Evolutionary conservation across 257 asterid genomes (phyloP).

Genomic region (Salvia hispanica): DNA sequence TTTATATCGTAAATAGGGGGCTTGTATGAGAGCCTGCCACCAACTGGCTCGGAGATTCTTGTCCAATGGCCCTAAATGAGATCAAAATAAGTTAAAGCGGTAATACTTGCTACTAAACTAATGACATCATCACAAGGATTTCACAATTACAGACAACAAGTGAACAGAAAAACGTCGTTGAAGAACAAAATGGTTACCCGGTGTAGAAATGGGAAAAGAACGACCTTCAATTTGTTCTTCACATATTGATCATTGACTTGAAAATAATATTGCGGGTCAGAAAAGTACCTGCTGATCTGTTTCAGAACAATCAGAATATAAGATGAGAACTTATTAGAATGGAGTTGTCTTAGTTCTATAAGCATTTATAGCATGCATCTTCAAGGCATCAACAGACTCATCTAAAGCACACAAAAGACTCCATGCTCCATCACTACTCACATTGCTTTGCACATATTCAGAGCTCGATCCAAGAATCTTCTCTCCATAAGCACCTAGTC

Average conservation of each 20-base stretch:
- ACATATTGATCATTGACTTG: slow-evolving; percentile 66
- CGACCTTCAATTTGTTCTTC: slow-evolving; percentile 58
- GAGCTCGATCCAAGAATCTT: slow-evolving; percentile 61
- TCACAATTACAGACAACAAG: neutral
- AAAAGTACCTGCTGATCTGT: slow-evolving; percentile 64
- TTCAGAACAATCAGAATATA: slow-evolving; percentile 20
- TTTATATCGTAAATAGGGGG: slow-evolving; percentile 66
- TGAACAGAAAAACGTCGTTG: slow-evolving; percentile 10
- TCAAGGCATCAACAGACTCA: neutral
- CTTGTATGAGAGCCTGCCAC: slow-evolving; percentile 64
- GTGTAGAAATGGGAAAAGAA: slow-evolving; percentile 61
- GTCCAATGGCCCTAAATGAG: slow-evolving; percentile 61
- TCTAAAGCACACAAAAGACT: slow-evolving; percentile 6
- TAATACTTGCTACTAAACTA: neutral
- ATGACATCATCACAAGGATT: neutral
- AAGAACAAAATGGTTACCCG: slow-evolving; percentile 42
- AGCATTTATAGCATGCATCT: neutral
- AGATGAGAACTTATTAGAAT: neutral
- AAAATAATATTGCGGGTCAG: slow-evolving; percentile 65
- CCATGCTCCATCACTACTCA: slow-evolving; percentile 30
- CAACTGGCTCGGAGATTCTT: slow-evolving; percentile 63
- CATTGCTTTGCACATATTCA: slow-evolving; percentile 66
- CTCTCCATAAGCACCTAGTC: slow-evolving; percentile 60
- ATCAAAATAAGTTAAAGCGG: slow-evolving; percentile 8
- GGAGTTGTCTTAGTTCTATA: neutral